Evolutionary conservation across 805 yeast genomes (phyloP).

Genomic region (Teunomyces funiuensis): DNA sequence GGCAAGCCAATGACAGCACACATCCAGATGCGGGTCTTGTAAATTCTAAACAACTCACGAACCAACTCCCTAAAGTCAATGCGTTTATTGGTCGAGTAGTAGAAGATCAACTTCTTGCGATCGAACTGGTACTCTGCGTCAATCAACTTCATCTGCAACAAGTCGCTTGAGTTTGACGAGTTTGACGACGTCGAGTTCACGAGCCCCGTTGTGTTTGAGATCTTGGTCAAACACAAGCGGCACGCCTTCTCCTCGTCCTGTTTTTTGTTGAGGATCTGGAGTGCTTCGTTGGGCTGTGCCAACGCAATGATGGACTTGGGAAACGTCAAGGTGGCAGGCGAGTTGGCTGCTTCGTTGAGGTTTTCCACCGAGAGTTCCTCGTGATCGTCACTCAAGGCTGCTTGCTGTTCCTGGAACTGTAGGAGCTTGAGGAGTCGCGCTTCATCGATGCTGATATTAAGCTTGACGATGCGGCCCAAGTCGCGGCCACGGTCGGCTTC

Average conservation of each 20-base stretch:
- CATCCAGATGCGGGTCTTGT: conserved; percentile 80
- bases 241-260: conserved; percentile 72
- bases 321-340: conserved; percentile 44
- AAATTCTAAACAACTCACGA: conserved; percentile 70
- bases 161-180: conserved; percentile 17
- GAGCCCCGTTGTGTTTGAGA: conserved; percentile 38
- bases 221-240: conserved; percentile 57
- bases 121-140: conserved; percentile 84
- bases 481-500: conserved; percentile 85
- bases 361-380: conserved; percentile 25
- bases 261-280: conserved; percentile 55
- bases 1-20: conserved; percentile 62
- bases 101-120: conserved; percentile 72
- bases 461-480: conserved; percentile 62
- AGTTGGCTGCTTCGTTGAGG: conserved; percentile 15
- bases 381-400: conserved; percentile 46
- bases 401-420: conserved; percentile 72
- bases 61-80: conserved; percentile 73
- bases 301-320: conserved; percentile 67
- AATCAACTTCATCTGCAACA: conserved; percentile 55
- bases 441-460: conserved; percentile 60
- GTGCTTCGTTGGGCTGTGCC: conserved; percentile 62
- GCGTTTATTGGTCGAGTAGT: conserved; percentile 52
- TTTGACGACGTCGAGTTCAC: conserved; percentile 8
- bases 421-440: conserved; percentile 65